Conservation (phyloP, 768 basidiomycete species). For the Xanthoconium purpureum region DNA sequence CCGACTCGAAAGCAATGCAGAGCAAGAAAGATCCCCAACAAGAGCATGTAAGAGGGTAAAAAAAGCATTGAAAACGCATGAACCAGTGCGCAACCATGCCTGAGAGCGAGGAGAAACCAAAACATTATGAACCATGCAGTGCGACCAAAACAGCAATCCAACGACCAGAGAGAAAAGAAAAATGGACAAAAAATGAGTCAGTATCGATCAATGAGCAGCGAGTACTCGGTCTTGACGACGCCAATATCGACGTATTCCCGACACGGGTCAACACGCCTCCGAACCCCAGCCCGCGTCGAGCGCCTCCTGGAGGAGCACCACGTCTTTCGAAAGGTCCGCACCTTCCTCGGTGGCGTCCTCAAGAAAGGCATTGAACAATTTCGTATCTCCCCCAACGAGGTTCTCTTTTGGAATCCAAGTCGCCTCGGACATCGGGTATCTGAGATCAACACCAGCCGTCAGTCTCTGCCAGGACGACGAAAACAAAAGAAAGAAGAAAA, state of each 20-base stretch:
- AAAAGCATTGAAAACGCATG: background rate
- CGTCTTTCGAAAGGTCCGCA: conserved; percentile 9
- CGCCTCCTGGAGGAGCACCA: conserved; percentile 26
- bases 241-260: background rate
- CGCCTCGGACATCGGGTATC: conserved; percentile 28
- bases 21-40: background rate
- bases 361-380: conserved; percentile 16
- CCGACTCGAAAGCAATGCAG: background rate
- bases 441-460: background rate
- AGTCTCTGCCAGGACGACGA: background rate
- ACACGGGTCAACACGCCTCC: background rate
- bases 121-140: background rate
- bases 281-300: conserved; percentile 15
- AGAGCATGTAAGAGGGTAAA: background rate
- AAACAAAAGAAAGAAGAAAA: background rate
- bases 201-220: no score
- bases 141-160: background rate
- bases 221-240: background rate
- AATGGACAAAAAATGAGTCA: background rate
- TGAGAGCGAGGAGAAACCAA: background rate
- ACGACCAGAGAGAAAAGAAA: background rate
- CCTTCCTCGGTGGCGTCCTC: conserved; percentile 19
- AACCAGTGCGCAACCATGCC: background rate
- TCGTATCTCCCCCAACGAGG: conserved; percentile 16
- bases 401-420: conserved; percentile 32